Evolutionary conservation across 2,329 filamentous ascomycete species (phyloP).

Genomic region (Fusarium drepaniforme): DNA sequence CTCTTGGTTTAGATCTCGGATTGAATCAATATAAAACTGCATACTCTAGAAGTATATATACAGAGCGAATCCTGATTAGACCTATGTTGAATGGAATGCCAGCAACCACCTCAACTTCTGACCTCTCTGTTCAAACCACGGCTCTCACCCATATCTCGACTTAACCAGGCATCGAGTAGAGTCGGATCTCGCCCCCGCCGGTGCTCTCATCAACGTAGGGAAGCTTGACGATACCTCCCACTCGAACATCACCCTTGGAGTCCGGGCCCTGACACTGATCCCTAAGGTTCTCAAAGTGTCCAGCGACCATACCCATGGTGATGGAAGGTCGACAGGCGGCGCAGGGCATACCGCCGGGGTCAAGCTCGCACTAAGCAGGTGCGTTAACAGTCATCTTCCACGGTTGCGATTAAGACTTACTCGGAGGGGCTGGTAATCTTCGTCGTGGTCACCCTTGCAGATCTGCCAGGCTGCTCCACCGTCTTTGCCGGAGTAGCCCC

Average conservation of each 20-base stretch:
- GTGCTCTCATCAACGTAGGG: neutral
- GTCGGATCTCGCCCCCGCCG: neutral
- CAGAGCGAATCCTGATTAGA: neutral
- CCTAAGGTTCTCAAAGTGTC: neutral
- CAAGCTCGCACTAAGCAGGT: neutral
- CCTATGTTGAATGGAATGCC: neutral
- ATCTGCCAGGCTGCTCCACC: constrained; percentile 1
- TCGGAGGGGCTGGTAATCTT: neutral
- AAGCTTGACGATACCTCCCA: constrained; percentile 1
- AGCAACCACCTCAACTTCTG: neutral
- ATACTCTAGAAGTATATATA: neutral
- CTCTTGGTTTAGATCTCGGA: neutral
- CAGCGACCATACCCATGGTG: neutral
- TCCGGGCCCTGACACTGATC: neutral
- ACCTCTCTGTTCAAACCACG: neutral
- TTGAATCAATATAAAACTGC: neutral
- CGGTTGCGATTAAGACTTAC: neutral
- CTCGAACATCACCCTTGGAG: neutral
- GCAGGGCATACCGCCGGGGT: neutral
- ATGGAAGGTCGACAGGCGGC: neutral
- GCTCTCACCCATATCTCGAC: neutral
- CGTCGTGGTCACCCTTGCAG: neutral
- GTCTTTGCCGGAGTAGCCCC: neutral
- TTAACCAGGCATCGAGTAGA: constrained; percentile 3
- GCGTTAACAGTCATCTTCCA: neutral